Evolutionary conservation across 2,329 filamentous ascomycete genomes (phyloP), one percentile per base, ranked within the genome.

Genomic region (Alternaria novae-zelandiae): DNA sequence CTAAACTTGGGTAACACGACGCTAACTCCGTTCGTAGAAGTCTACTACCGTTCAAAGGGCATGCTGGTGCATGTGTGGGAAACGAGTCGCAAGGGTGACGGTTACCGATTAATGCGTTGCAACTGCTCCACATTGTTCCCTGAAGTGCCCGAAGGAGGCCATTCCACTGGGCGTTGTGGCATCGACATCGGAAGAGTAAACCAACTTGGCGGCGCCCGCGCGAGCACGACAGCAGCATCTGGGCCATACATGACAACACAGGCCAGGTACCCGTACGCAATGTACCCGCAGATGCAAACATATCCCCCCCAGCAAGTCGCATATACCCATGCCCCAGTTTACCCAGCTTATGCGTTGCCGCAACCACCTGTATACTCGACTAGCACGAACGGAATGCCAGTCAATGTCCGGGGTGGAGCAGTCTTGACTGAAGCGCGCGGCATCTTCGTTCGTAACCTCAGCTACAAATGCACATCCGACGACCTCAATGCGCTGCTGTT

Each of bases 391-490:
- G 78, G 78, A 3, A 71, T 80, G 47, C 75, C 77, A 11, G 77
- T 81, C 26, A 81, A 80, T 49, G 63, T 78, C n/a, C 68, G 67
- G n/a, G 65, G 72, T n/a, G 78, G 79, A 9, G 76, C 74, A 15
- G 67, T 78, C 20, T 63, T 77, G 26, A 80, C 78, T 8, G 79
- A 81, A 62, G 70, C 75, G 23, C 77, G 78, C 8, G 78, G 78
- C 8, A 75, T 81, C 28, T 79, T 79, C 65, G 75, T 81, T 32
- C 70, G 70, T 21, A 73, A 74, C 17, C 62, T 81, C 15, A 75
- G 64, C 50, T 78, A 74, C 59, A 71, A 69, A 9, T 70, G 69
- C 44, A 67, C 67, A 8, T 64, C 67, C 20, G 67, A 60, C 23
- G 75, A 80, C 11, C 70, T 81, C 10, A 59, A 65, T 13, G 55